phyloP scores from a whole-genome alignment of 2,329 filamentous ascomycete species.

The Epichloe hybrida region DNA sequence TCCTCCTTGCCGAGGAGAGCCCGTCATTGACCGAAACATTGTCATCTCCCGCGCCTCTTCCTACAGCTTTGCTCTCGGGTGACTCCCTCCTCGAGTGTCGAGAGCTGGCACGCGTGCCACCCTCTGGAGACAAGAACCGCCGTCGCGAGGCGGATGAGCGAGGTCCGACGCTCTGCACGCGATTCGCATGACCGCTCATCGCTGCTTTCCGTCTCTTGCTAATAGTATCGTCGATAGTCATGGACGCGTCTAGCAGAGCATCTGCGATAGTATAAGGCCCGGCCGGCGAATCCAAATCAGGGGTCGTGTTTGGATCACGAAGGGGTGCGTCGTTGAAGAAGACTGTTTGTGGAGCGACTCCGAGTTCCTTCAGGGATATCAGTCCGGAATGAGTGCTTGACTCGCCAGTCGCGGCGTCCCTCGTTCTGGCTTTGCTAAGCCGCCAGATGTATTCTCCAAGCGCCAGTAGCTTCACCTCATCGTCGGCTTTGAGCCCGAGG shows the following conservation, averaged over 20 bases:
- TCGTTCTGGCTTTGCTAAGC: conserved; percentile 57
- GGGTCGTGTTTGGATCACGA: conserved; percentile 23
- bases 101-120: conserved; percentile 18
- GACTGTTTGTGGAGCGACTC: conserved; percentile 74
- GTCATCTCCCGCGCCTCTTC: conserved; percentile 16
- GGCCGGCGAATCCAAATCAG: conserved; percentile 18
- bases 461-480: conserved; percentile 79
- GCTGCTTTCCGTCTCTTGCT: conserved; percentile 39
- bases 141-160: conserved; percentile 13
- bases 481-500: conserved; percentile 66
- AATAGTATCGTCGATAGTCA: conserved; percentile 62
- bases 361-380: conserved; percentile 59
- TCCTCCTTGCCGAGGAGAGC: conserved; percentile 28
- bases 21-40: conserved; percentile 25
- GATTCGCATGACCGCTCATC: conserved; percentile 35
- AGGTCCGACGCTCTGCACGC: conserved; percentile 24
- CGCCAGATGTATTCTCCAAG: conserved; percentile 87
- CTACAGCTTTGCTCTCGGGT: conserved; percentile 16
- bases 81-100: conserved; percentile 25
- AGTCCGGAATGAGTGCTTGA: conserved; percentile 27
- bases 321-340: conserved; percentile 73
- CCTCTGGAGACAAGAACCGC: conserved; percentile 19
- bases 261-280: conserved; percentile 71
- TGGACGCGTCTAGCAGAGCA: conserved; percentile 81
- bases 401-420: conserved; percentile 28